These are phyloP conservation scores for Suhomyces yuchorum DNA, from an alignment of 1,139 yeast species.

Conservation along the genomic window DNA sequence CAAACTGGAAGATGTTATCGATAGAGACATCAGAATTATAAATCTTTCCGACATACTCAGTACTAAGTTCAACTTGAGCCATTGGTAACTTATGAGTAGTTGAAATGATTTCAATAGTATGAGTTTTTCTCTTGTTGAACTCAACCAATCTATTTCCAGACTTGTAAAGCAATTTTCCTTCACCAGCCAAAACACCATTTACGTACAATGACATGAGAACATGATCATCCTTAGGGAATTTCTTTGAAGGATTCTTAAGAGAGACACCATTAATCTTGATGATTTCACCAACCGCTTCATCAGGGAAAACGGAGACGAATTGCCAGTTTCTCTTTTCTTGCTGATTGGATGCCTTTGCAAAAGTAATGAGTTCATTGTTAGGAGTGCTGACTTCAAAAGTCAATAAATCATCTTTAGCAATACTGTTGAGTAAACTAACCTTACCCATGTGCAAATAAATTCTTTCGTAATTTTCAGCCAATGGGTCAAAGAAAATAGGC, in stretches of 20 bases:
- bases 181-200: conserved; percentile 65
- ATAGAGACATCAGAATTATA: conserved; percentile 64
- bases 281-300: conserved; percentile 73
- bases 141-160: conserved; percentile 46
- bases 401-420: conserved; percentile 41
- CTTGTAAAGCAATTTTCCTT: conserved; percentile 48
- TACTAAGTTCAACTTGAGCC: conserved; percentile 58
- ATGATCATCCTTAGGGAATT: conserved; percentile 51
- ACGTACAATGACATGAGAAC: conserved; percentile 60
- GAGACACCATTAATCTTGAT: conserved; percentile 61
- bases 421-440: conserved; percentile 39
- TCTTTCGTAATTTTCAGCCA: conserved; percentile 61
- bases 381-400: conserved; percentile 53
- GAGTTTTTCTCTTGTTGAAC: conserved; percentile 39
- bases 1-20: conserved; percentile 60
- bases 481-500: conserved; percentile 64
- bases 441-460: conserved; percentile 60
- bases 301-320: conserved; percentile 75
- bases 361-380: conserved; percentile 50
- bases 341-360: conserved; percentile 73
- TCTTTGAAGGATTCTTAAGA: conserved; percentile 33
- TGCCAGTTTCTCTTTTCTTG: conserved; percentile 60
- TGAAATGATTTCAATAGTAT: conserved; percentile 40
- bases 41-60: conserved; percentile 71
- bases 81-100: conserved; percentile 38